Percentiles rank a stretch among this genome's conserved stretches.
These are phyloP conservation scores for Pseudopithomyces chartarum DNA, from an alignment of 2,329 filamentous ascomycete genomes.

Conservation along the genomic window DNA sequence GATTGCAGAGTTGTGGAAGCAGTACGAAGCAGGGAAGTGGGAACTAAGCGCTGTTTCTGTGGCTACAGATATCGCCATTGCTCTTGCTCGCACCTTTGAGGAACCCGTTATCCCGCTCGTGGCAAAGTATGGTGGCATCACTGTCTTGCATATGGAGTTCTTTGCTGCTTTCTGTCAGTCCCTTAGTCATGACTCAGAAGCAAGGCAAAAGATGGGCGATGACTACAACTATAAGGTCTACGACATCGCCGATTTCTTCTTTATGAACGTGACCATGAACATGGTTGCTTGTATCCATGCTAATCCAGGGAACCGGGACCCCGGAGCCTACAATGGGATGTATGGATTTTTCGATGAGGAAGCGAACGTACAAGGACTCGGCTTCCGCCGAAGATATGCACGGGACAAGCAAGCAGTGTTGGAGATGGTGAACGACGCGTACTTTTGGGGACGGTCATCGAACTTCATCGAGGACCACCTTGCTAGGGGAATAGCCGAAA, in stretches of 20 bases:
- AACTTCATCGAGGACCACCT: background rate
- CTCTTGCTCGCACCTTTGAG: background rate
- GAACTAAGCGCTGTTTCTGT: background rate
- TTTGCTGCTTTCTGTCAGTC: background rate
- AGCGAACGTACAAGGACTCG: no score
- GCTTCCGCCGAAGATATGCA: background rate
- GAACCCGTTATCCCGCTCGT: background rate
- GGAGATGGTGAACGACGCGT: background rate
- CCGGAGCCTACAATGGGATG: background rate
- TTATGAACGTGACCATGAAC: background rate
- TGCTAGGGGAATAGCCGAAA: background rate
- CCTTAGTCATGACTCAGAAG: background rate
- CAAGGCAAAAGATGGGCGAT: background rate
- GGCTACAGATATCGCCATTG: background rate
- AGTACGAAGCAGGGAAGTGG: background rate
- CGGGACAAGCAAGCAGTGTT: background rate
- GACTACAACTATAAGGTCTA: conserved; percentile 1
- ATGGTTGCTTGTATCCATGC: background rate
- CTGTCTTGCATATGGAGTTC: background rate
- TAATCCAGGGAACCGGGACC: background rate
- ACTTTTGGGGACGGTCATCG: background rate
- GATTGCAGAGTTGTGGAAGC: background rate
- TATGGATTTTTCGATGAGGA: background rate
- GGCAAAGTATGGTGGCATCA: background rate
- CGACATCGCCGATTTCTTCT: background rate